A percentile compares a stretch with the other conserved stretches of the same genome.
Conservation (phyloP, 2,329 filamentous ascomycete species). For the Dactylellina drechsleri region DNA sequence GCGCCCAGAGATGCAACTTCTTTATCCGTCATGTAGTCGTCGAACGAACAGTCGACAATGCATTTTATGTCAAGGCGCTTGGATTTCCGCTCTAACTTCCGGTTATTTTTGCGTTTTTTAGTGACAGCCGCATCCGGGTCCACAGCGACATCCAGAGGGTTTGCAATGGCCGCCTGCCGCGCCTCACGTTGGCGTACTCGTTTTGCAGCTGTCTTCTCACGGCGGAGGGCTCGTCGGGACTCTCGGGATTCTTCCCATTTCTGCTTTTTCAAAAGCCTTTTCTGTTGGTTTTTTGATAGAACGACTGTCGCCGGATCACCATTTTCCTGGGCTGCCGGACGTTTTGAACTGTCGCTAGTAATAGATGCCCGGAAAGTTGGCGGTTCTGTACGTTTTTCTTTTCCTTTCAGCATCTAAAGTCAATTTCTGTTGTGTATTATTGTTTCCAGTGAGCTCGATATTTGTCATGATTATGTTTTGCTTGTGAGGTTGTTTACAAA, state of each 20-base stretch:
- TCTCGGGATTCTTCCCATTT: slow-evolving; percentile 79
- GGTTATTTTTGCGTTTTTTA: slow-evolving; percentile 61
- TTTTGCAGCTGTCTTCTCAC: slow-evolving; percentile 67
- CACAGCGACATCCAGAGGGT: slow-evolving; percentile 64
- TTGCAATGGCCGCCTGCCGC: slow-evolving; percentile 66
- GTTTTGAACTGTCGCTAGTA: neutral
- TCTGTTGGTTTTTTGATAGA: slow-evolving; percentile 88
- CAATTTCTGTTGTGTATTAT: too few species aligned
- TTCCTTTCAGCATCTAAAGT: too few species aligned
- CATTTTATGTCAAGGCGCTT: slow-evolving; percentile 78
- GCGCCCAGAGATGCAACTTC: slow-evolving; percentile 81
- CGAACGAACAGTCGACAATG: slow-evolving; percentile 90
- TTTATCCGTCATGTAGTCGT: slow-evolving; percentile 85
- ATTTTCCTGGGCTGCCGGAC: neutral
- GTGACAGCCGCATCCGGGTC: slow-evolving; percentile 60
- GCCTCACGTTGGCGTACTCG: slow-evolving; percentile 65
- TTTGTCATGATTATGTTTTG: too few species aligned
- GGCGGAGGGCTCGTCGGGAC: slow-evolving; percentile 64
- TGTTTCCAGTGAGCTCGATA: too few species aligned
- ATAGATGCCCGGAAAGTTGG: too few species aligned
- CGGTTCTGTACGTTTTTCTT: too few species aligned
- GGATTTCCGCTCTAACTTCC: slow-evolving; percentile 58
- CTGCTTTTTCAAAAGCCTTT: slow-evolving; percentile 77
- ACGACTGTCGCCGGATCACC: neutral
- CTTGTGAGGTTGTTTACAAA: too few species aligned